Percentiles rank a stretch among this genome's conserved stretches.
phyloP scores from a whole-genome alignment of 2,329 filamentous ascomycete genomes.

The Ciborinia camelliae region DNA sequence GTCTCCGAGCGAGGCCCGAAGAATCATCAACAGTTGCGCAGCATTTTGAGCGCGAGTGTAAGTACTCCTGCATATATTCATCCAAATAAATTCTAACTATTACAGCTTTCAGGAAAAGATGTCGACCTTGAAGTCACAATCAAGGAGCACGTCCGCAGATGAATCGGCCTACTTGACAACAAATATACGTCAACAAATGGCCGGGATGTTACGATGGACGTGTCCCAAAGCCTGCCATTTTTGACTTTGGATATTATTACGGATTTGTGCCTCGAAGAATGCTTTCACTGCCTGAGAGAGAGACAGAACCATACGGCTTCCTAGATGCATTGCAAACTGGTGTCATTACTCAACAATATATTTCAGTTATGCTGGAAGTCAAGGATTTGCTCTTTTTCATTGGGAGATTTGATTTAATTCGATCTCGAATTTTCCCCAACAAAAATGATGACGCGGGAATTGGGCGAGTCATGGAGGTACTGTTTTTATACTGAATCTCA shows the following conservation, averaged over 20 bases:
- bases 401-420: background rate
- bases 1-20: slow-evolving; percentile 10
- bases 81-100: background rate
- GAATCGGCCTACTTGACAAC: background rate
- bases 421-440: background rate
- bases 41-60: slow-evolving; percentile 6
- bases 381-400: slow-evolving; percentile 12
- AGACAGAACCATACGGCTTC: background rate
- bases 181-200: background rate
- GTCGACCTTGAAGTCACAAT: slow-evolving; percentile 1
- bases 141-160: slow-evolving; percentile 2
- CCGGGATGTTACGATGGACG: background rate
- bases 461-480: slow-evolving; percentile 5
- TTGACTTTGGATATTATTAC: slow-evolving; percentile 10
- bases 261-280: slow-evolving; percentile 3
- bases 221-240: slow-evolving; percentile 5
- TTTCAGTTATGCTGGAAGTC: slow-evolving; percentile 14
- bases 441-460: background rate
- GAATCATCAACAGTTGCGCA: slow-evolving; percentile 9
- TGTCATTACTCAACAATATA: slow-evolving; percentile 1
- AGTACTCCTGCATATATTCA: background rate
- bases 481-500: background rate
- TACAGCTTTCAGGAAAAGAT: slow-evolving; percentile 6
- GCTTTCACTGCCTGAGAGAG: background rate
- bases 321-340: slow-evolving; percentile 7